Conservation (phyloP, 805 yeast genomes). For the Myxozyma vanderwaltii region DNA sequence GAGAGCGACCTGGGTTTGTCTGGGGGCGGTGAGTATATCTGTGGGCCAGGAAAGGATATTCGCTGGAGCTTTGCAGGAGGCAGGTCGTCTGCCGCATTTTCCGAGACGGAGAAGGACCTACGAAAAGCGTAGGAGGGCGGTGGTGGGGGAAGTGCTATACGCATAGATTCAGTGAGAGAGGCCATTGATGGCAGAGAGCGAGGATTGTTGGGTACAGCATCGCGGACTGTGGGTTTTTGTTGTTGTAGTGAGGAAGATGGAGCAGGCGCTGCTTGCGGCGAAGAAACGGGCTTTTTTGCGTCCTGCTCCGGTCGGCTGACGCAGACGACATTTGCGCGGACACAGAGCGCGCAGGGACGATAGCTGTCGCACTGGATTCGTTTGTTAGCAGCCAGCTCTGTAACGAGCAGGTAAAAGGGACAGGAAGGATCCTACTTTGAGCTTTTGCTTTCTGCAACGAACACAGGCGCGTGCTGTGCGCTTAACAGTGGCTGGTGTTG, state of each 20-base stretch:
- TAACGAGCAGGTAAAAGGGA: background rate
- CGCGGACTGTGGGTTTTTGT: no score
- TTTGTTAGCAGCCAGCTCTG: no score
- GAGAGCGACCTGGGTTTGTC: conserved; percentile 10
- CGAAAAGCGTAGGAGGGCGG: conserved; percentile 6
- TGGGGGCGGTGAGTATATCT: background rate
- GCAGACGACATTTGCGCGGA: conserved; percentile 32
- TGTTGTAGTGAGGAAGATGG: conserved; percentile 1
- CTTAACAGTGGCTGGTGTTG: conserved; percentile 8
- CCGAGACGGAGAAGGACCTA: conserved; percentile 4
- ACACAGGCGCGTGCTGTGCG: conserved; percentile 33
- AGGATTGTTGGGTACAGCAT: background rate
- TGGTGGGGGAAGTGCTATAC: conserved; percentile 10
- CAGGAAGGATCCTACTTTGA: conserved; percentile 16
- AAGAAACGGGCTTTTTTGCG: background rate
- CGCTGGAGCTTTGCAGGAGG: conserved; percentile 15
- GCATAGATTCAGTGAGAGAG: conserved; percentile 18
- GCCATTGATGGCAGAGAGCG: conserved; percentile 18
- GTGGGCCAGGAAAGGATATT: background rate
- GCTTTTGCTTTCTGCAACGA: conserved; percentile 31
- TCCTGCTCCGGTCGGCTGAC: conserved; percentile 26
- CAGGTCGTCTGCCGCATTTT: background rate
- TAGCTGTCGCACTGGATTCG: conserved; percentile 27
- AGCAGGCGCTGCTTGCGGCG: background rate
- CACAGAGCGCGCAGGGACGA: conserved; percentile 34